A percentile compares a stretch with the other conserved stretches of the same genome.
phyloP scores from a whole-genome alignment of 2,329 filamentous ascomycete genomes.

The Nemania sp. region DNA sequence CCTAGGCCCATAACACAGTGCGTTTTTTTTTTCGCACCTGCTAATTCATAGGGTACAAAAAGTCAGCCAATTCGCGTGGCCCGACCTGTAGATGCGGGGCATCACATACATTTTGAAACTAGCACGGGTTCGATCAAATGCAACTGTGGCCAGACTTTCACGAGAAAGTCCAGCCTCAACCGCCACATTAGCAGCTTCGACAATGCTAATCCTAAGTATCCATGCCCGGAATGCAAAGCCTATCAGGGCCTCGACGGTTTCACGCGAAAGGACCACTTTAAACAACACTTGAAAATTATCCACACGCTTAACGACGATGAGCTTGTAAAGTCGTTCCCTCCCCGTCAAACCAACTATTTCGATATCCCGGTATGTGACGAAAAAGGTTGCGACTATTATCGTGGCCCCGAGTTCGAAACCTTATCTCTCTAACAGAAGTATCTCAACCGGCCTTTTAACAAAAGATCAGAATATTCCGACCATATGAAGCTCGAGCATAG shows the following conservation, averaged over 20 bases:
- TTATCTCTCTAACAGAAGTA: neutral
- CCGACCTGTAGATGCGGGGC: too few relatives aligned
- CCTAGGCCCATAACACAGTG: slow-evolving; percentile 6
- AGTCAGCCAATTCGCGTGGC: too few relatives aligned
- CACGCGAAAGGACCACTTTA: slow-evolving; percentile 20
- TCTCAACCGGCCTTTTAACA: slow-evolving; percentile 16
- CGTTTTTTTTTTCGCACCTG: slow-evolving; percentile 24
- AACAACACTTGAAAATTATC: slow-evolving; percentile 13
- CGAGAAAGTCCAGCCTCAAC: slow-evolving; percentile 1
- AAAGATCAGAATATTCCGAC: slow-evolving; percentile 16
- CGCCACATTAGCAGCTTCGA: slow-evolving; percentile 7
- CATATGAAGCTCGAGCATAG: slow-evolving; percentile 25
- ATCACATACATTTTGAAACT: neutral
- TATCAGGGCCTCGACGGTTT: too few relatives aligned
- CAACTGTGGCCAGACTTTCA: slow-evolving; percentile 6
- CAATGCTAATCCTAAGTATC: neutral
- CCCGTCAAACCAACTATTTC: neutral
- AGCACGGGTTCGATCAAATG: slow-evolving; percentile 11
- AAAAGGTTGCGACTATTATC: slow-evolving; percentile 14
- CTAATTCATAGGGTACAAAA: slow-evolving; percentile 20
- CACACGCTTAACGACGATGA: slow-evolving; percentile 4
- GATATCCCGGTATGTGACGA: slow-evolving; percentile 12
- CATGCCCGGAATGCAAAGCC: slow-evolving; percentile 18
- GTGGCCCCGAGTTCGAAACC: neutral
- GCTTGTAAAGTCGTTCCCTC: neutral